Evolutionary conservation across 805 yeast genomes (phyloP).

Genomic region (Suhomyces canberraensis): DNA sequence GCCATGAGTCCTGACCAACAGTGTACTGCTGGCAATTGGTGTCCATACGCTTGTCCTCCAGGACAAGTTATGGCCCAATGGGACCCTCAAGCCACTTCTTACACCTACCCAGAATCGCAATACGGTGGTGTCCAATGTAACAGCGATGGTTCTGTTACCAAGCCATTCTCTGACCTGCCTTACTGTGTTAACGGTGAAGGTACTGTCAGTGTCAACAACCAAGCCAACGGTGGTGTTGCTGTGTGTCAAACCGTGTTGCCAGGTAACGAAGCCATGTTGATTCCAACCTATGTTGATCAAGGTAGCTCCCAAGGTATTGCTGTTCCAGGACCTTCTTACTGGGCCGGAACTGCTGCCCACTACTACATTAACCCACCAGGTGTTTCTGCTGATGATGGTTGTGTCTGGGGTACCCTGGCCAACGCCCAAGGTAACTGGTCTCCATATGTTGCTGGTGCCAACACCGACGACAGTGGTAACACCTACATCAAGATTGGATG

Average conservation of each 20-base stretch:
- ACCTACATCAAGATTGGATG: constrained; percentile 86
- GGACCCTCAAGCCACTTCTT: constrained; percentile 74
- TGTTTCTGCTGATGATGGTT: constrained; percentile 67
- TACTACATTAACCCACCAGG: constrained; percentile 85
- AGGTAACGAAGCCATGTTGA: constrained; percentile 91
- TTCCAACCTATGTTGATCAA: constrained; percentile 68
- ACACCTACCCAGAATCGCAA: constrained; percentile 73
- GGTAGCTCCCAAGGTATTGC: constrained; percentile 57
- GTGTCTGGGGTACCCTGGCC: constrained; percentile 75
- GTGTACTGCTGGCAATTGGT: constrained; percentile 75
- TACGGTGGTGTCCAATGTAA: constrained; percentile 84
- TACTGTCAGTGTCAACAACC: constrained; percentile 61
- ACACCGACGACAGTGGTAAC: constrained; percentile 64
- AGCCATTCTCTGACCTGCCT: constrained; percentile 52
- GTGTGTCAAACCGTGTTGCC: constrained; percentile 93
- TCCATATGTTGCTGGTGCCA: constrained; percentile 91
- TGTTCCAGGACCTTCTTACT: constrained; percentile 81
- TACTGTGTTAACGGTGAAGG: constrained; percentile 80
- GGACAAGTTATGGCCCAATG: constrained; percentile 87
- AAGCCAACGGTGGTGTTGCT: constrained; percentile 60
- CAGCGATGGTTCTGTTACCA: constrained; percentile 61
- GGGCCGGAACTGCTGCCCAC: constrained; percentile 86
- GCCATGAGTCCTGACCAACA: constrained; percentile 73
- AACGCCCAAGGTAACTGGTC: constrained; percentile 87
- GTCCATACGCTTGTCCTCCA: constrained; percentile 90